Percentiles rank a stretch among this genome's conserved stretches.
Conservation (phyloP, 345 rosid genomes). For the Heritiera littoralis region DNA sequence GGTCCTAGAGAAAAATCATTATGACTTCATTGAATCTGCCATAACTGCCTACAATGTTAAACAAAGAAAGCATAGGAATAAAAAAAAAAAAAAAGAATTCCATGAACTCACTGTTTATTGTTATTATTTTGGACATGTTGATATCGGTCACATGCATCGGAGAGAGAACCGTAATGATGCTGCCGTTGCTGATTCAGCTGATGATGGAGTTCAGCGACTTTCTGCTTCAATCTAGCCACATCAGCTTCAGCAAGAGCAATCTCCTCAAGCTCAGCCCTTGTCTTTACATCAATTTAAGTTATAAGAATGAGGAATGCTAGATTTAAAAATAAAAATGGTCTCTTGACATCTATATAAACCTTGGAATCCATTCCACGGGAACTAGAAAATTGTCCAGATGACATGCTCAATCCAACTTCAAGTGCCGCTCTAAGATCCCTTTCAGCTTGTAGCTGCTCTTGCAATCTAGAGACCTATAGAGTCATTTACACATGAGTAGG, state of each 20-base stretch:
- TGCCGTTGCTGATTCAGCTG: slow-evolving; percentile 97
- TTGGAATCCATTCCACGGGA: slow-evolving; percentile 94
- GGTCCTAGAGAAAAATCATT: not conserved
- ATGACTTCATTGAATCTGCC: slow-evolving; percentile 3
- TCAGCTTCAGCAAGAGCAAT: slow-evolving; percentile 99
- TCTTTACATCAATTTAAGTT: slow-evolving; percentile 58
- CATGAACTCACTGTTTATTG: slow-evolving; percentile 73
- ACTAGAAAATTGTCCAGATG: slow-evolving; percentile 78
- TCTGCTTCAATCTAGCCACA: slow-evolving; percentile 97
- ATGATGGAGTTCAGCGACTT: slow-evolving; percentile 97
- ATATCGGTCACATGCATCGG: slow-evolving; percentile 73
- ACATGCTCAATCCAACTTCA: slow-evolving; percentile 99
- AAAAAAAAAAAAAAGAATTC: slow-evolving; percentile 3
- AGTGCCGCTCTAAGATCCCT: slow-evolving; percentile 97
- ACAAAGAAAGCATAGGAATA: not conserved
- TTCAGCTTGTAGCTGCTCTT: slow-evolving; percentile 99
- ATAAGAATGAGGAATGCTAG: slow-evolving; percentile 27
- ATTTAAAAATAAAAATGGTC: slow-evolving; percentile 17
- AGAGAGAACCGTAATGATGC: slow-evolving; percentile 73
- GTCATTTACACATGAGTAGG: slow-evolving; percentile 29
- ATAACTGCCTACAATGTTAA: not conserved
- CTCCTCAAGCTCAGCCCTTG: slow-evolving; percentile 99
- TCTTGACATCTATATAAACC: slow-evolving; percentile 45
- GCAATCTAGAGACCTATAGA: slow-evolving; percentile 85
- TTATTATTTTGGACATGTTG: slow-evolving; percentile 77